Conservation (phyloP, 2,329 filamentous ascomycete genomes). For the Cercospora sp. region DNA sequence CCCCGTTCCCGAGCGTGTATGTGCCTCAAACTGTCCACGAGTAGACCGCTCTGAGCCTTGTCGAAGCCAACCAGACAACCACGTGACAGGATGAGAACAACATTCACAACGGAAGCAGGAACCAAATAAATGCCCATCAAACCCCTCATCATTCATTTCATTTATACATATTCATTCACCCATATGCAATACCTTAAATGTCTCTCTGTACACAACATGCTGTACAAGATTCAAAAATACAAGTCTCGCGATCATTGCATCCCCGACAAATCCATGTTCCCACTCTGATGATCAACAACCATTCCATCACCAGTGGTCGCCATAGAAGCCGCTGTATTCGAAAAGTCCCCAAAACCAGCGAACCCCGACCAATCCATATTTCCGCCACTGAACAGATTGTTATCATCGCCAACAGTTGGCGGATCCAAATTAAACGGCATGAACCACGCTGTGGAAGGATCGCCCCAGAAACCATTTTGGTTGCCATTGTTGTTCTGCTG, state of each 20-base stretch:
- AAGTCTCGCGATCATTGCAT: not conserved
- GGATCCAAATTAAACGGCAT: constrained; percentile 91
- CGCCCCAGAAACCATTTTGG: constrained; percentile 36
- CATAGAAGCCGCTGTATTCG: constrained; percentile 24
- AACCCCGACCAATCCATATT: constrained; percentile 39
- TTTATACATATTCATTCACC: not conserved
- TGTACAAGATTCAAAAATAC: not conserved
- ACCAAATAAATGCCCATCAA: not conserved
- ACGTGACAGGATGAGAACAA: not conserved
- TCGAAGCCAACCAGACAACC: not conserved
- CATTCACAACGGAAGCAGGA: not conserved
- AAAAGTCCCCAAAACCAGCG: constrained; percentile 32
- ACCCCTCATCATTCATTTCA: not conserved
- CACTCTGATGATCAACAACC: constrained; percentile 8
- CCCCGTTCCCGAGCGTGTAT: not conserved
- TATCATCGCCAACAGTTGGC: constrained; percentile 50
- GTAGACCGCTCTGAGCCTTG: not conserved
- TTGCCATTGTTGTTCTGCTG: constrained; percentile 15
- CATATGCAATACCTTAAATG: not conserved
- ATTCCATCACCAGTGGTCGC: constrained; percentile 18
- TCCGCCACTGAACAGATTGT: constrained; percentile 34
- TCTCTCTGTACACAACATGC: not conserved
- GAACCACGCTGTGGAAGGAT: constrained; percentile 73
- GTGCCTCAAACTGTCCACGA: not conserved
- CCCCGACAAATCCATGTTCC: constrained; percentile 9